phyloP scores from a whole-genome alignment of 768 basidiomycete species.

The Crassisporium funariophilum region DNA sequence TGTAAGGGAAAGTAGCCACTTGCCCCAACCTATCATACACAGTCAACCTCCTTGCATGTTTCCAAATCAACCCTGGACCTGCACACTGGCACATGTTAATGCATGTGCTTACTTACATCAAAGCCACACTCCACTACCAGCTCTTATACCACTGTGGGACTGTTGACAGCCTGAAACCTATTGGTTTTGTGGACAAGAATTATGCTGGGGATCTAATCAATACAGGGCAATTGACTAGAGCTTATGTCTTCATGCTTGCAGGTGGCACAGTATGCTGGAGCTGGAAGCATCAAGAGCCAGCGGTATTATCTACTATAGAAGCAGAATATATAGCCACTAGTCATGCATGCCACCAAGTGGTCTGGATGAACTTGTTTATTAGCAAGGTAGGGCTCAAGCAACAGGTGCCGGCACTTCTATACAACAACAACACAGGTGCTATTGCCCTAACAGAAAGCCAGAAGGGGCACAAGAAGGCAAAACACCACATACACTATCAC shows the following conservation, averaged over 20 bases:
- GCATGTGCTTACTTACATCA: constrained; percentile 13
- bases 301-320: constrained; percentile 37
- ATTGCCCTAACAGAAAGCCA: too few species aligned
- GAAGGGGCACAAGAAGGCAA: too few species aligned
- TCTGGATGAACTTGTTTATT: too few species aligned
- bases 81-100: constrained; percentile 11
- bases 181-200: constrained; percentile 22
- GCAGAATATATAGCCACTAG: constrained; percentile 37
- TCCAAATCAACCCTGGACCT: constrained; percentile 1
- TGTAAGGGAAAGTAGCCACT: not conserved
- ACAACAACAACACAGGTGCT: too few species aligned
- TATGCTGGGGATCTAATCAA: constrained; percentile 17
- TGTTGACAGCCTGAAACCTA: not conserved
- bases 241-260: constrained; percentile 32
- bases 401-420: too few species aligned
- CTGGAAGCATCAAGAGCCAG: constrained; percentile 31
- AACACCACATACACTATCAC: constrained; percentile 26
- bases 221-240: constrained; percentile 31
- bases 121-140: constrained; percentile 8
- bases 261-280: constrained; percentile 36
- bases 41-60: constrained; percentile 3
- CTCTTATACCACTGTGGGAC: constrained; percentile 1
- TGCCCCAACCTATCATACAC: constrained; percentile 6
- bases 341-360: constrained; percentile 23
- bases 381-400: too few species aligned